phyloP scores from a whole-genome alignment of 495 filamentous ascomycete genomes.

The Hypoxylon cercidicola region DNA sequence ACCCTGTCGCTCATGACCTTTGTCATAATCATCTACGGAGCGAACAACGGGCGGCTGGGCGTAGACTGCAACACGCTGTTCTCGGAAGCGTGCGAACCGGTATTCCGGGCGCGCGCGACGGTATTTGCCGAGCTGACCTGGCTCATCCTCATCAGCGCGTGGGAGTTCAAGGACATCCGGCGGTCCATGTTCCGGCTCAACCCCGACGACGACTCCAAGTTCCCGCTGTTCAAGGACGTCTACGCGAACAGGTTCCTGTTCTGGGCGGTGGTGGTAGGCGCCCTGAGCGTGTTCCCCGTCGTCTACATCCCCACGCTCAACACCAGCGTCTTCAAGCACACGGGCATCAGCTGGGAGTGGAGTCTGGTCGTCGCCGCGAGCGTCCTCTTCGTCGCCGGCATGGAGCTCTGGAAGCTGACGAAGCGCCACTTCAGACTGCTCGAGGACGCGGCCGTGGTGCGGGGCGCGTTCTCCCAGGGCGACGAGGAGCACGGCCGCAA shows the following conservation, averaged over 20 bases:
- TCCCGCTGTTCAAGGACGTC: conserved; percentile 70
- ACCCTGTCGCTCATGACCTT: conserved; percentile 74
- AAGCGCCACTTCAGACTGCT: conserved; percentile 65
- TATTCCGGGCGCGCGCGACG: conserved; percentile 81
- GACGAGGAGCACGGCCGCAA: conserved; percentile 48
- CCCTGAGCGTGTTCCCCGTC: conserved; percentile 73
- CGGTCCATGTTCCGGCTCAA: conserved; percentile 76
- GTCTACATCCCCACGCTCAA: conserved; percentile 80
- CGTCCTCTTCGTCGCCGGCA: conserved; percentile 66
- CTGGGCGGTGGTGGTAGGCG: conserved; percentile 74
- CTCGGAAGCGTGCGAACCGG: conserved; percentile 64
- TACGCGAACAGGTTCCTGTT: conserved; percentile 80
- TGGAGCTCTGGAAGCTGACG: conserved; percentile 74
- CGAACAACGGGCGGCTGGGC: conserved; percentile 66
- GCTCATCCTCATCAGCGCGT: conserved; percentile 76
- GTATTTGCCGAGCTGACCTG: conserved; percentile 81
- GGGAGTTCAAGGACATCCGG: conserved; percentile 79
- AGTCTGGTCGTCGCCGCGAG: conserved; percentile 68
- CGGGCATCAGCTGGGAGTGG: conserved; percentile 80
- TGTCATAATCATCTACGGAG: conserved; percentile 73
- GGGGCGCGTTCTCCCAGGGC: conserved; percentile 56
- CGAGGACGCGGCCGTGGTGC: conserved; percentile 54
- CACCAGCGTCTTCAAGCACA: conserved; percentile 77
- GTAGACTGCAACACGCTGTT: conserved; percentile 71
- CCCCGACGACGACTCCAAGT: conserved; percentile 58